Percentiles rank a stretch among this genome's conserved stretches.
Evolutionary conservation across 2,329 filamentous ascomycete species (phyloP).

Genomic region (Penicillium sp.): DNA sequence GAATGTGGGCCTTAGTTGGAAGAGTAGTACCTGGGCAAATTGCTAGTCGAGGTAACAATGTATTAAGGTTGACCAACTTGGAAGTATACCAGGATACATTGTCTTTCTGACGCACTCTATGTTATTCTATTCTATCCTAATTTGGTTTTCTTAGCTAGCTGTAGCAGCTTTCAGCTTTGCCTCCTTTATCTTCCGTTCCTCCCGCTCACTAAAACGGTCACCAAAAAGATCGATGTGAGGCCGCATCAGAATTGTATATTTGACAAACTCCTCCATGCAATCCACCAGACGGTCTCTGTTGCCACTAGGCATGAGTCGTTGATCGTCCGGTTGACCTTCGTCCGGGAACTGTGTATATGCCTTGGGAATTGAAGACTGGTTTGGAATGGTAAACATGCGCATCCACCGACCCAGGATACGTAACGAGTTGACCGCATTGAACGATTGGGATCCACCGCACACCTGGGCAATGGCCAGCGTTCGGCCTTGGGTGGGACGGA

Average conservation of each 20-base stretch:
- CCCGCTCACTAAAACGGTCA: slow-evolving; percentile 61
- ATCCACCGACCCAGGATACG: slow-evolving; percentile 66
- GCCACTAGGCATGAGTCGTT: slow-evolving; percentile 52
- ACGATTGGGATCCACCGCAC: slow-evolving; percentile 62
- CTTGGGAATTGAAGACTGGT: slow-evolving; percentile 62
- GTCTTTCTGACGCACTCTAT: background rate
- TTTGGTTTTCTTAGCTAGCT: background rate
- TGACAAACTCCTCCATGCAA: slow-evolving; percentile 69
- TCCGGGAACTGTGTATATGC: slow-evolving; percentile 62
- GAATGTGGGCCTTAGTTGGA: background rate
- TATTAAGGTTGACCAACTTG: background rate
- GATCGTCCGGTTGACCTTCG: slow-evolving; percentile 46
- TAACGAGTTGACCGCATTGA: slow-evolving; percentile 66
- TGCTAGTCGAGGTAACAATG: background rate
- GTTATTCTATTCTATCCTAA: background rate
- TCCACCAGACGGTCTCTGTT: slow-evolving; percentile 62
- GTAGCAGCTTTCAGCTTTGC: slow-evolving; percentile 1
- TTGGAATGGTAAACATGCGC: slow-evolving; percentile 66
- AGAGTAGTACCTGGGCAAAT: background rate
- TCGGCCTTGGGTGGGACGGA: slow-evolving; percentile 64
- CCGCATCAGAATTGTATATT: slow-evolving; percentile 64
- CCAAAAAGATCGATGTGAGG: slow-evolving; percentile 59
- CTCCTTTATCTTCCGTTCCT: slow-evolving; percentile 27
- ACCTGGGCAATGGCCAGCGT: slow-evolving; percentile 63
- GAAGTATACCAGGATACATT: background rate